Evolutionary conservation across 2,329 filamentous ascomycete genomes (phyloP), one percentile per base, ranked within the genome.

Genomic region (Aspergillus piperis): DNA sequence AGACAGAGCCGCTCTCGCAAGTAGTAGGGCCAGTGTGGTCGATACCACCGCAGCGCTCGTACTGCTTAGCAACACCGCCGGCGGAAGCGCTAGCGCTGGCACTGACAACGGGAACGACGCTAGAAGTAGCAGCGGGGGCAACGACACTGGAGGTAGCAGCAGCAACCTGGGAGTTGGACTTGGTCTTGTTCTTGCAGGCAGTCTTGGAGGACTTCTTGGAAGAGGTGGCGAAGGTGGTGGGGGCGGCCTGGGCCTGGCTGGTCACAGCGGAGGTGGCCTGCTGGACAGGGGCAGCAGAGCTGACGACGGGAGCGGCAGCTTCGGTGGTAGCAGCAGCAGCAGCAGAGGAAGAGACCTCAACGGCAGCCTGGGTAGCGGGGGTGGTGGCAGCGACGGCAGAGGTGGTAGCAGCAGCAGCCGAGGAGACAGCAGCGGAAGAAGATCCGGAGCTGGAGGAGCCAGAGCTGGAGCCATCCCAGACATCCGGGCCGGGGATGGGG

Each of bases 401-500:
- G 8, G 56, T 54, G 50, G 57, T 47, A 38, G 62, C 55, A 21
- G 60, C 47, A 30, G 27, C 27, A 30, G 27, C 27, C 1, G 27
- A 36, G 21, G 61, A 36, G 30, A 61, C 30, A 15, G 59, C 25
- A 21, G 49, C 41, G 2, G 54, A 47, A 17, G 56, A 21, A 19
- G 60, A 30, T 38, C 60, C 39, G 38, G 57, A 56, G 50, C 59
- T 58, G 38, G 39, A 32, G 23, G 58, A 59, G 36, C 62, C 64
- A 44, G 64, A 62, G 44, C 60, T 58, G n/a, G 61, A 25, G 25
- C 66, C 66, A 51, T 65, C 60, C 66, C 66, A 68, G 63, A 68
- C 63, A 36, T 58, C 61, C 36, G 66, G 66, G 58, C 66, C 66
- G 44, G 66, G 66, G 44, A 68, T 66, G 21, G 63, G 59, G 57